A percentile compares a stretch with the other conserved stretches of the same genome.
phyloP scores from a whole-genome alignment of 805 yeast species.

The Teunomyces tritomae region DNA sequence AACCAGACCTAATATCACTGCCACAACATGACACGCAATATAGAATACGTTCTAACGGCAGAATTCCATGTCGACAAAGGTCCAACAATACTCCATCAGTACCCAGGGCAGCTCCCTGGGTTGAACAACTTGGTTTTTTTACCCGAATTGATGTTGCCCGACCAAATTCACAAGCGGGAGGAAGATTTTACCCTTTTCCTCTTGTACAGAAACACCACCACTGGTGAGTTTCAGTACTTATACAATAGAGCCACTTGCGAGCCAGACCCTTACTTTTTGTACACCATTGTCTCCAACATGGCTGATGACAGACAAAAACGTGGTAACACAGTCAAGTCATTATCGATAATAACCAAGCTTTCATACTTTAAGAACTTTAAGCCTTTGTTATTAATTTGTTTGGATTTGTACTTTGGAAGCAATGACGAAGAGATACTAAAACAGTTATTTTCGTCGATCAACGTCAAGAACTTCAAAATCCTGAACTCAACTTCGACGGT shows the following conservation, averaged over 20 bases:
- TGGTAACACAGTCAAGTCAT: conserved; percentile 58
- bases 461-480: conserved; percentile 27
- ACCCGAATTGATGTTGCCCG: conserved; percentile 62
- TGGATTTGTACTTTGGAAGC: conserved; percentile 44
- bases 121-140: conserved; percentile 33
- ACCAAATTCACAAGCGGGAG: conserved; percentile 54
- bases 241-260: conserved; percentile 32
- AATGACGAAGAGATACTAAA: conserved; percentile 19
- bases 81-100: conserved; percentile 59
- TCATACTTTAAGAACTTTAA: conserved; percentile 55
- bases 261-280: conserved; percentile 47
- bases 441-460: conserved; percentile 31
- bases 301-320: conserved; percentile 45
- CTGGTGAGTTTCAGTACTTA: conserved; percentile 39
- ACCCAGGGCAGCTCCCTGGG: conserved; percentile 47
- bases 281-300: conserved; percentile 53
- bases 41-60: conserved; percentile 61
- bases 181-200: conserved; percentile 60
- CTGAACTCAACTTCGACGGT: conserved; percentile 14
- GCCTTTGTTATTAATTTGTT: conserved; percentile 53
- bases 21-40: conserved; percentile 26
- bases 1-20: background rate
- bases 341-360: conserved; percentile 56
- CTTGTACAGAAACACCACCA: conserved; percentile 42
- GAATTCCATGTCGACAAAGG: conserved; percentile 82